Conservation (phyloP, 768 basidiomycete genomes). For the Russula emetica region DNA sequence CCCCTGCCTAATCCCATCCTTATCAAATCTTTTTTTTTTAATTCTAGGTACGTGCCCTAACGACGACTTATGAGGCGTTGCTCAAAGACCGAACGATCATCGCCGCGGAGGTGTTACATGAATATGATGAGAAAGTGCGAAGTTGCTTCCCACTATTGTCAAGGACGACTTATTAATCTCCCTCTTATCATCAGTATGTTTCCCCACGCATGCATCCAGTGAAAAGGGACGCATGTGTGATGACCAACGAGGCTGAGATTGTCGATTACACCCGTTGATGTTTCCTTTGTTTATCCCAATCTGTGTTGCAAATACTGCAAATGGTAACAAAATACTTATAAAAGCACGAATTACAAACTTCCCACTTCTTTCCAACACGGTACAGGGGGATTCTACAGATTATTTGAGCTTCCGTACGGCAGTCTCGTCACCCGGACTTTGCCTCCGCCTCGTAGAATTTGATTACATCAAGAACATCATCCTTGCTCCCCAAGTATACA, state of each 20-base stretch:
- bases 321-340: background rate
- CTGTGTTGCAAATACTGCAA: background rate
- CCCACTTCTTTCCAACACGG: background rate
- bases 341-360: background rate
- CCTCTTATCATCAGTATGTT: constrained; percentile 58
- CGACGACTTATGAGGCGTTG: constrained; percentile 54
- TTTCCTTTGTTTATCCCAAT: background rate
- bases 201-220: constrained; percentile 73
- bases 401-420: constrained; percentile 1
- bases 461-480: constrained; percentile 87
- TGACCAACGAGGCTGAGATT: constrained; percentile 82
- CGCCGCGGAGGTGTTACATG: constrained; percentile 74
- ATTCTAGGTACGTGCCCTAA: constrained; percentile 48
- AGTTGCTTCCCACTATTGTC: background rate
- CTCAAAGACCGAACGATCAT: constrained; percentile 73
- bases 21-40: background rate
- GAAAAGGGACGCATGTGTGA: constrained; percentile 71
- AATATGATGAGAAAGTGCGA: constrained; percentile 74
- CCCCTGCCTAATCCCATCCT: background rate
- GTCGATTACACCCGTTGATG: constrained; percentile 45
- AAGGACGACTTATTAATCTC: constrained; percentile 4
- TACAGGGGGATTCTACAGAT: background rate
- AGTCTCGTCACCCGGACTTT: constrained; percentile 16
- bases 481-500: constrained; percentile 89
- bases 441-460: constrained; percentile 65